These are phyloP conservation scores for Sugiyamaella marilandica DNA, from an alignment of 805 yeast species.

Conservation along the genomic window DNA sequence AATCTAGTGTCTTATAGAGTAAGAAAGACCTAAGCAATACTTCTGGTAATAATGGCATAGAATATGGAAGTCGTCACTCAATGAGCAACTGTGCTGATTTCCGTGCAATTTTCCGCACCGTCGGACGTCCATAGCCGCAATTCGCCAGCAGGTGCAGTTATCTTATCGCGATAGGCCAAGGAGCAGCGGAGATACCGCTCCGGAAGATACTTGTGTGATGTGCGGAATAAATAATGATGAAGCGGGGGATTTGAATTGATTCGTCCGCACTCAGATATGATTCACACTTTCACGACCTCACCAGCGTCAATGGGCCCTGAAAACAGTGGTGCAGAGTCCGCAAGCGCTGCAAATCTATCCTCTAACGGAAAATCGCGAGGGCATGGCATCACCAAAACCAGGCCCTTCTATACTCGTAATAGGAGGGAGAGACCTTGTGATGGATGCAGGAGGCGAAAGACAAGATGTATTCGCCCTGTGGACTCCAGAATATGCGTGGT, in stretches of 20 bases:
- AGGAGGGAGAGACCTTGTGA: slow-evolving; percentile 36
- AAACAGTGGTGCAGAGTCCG: neutral
- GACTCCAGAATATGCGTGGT: slow-evolving; percentile 27
- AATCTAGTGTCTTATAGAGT: too few relatives aligned
- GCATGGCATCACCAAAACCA: neutral
- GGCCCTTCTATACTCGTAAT: slow-evolving; percentile 24
- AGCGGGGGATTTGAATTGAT: too few relatives aligned
- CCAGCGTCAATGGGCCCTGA: neutral
- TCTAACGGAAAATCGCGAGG: neutral
- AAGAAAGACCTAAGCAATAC: too few relatives aligned
- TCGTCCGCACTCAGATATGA: neutral
- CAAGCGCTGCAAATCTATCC: neutral
- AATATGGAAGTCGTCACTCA: too few relatives aligned
- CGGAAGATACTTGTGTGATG: neutral
- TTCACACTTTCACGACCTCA: neutral
- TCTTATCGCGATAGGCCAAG: neutral
- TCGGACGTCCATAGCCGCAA: neutral
- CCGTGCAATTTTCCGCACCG: neutral
- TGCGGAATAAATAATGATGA: too few relatives aligned
- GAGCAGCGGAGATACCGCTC: neutral
- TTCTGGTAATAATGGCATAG: too few relatives aligned
- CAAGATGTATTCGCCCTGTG: slow-evolving; percentile 31
- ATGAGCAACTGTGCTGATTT: neutral
- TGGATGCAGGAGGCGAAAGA: slow-evolving; percentile 37
- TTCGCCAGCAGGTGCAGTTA: neutral